Evolutionary conservation across 192 early-diverging fungal species (phyloP), one percentile per base, ranked within the genome.

Genomic region (Kappamyces sp.): DNA sequence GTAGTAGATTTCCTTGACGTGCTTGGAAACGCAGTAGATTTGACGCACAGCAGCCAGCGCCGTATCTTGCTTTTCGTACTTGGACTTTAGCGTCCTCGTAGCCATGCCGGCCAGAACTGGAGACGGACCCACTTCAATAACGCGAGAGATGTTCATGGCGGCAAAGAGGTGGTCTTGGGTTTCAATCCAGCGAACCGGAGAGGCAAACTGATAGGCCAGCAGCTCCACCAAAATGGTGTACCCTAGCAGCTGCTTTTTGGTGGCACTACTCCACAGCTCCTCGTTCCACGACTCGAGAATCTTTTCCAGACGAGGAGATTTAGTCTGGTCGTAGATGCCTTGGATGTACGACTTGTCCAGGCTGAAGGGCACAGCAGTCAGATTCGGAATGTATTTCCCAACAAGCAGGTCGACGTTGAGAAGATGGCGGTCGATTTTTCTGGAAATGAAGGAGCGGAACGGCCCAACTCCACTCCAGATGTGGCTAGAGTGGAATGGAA

Each of bases 401-500:
- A 84, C 72, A 57, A 96, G 83, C 47, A 86, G 76, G 59, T 72
- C 69, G 39, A 92, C 88, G 72, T 93, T 85, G 65, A 96, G 78
- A 69, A 85, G 83, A 46, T 84, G 77, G 45, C 87, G 78, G 59
- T 90, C 86, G 61, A 96, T 76, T 71, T 90, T 91, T 69, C 86
- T 88, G 61, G 78, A 78, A 39, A 96, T 68, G 65, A 91, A 87
- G 42, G 81, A 81, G 52, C 91, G 87, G 90, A 96, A 96, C 41
- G 94, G 90, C 22, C 83, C 77, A 54, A 96, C 89, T 69, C 94
- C 94, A 54, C 84, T 90, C 45, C 89, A 69, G 66, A 96, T 79
- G 87, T 92, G 92, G 66, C 79, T 84, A 4, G 92, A 95, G 79
- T 97, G 94, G 89, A 95, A 97, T 31, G 94, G 94, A 52, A 97